Base-by-base conservation (phyloP, 1,284 basidiomycete species). In the Apiotrichum sp. region DNA sequence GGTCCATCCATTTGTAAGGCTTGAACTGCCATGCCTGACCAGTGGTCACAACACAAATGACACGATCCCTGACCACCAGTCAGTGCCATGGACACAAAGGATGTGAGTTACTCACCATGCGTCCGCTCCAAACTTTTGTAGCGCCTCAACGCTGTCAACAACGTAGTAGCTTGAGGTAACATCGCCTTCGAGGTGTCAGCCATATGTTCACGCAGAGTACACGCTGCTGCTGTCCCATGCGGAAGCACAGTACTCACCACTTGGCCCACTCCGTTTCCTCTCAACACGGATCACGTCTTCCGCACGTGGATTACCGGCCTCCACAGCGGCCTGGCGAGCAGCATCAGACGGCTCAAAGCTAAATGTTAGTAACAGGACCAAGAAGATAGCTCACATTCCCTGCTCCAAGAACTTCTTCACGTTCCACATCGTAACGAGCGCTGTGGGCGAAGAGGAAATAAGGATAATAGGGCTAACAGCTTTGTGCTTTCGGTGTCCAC, bases 11-110 rank as follows among this genome's bases (percentile, higher is more conserved):
- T 72, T 92, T 92, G 78, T 98, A 98, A 34, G 88, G 86, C 63
- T 87, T 83, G 78, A 98, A 98, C 74, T 98, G 95, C 95, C 95
- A 98, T 49, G 87, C 86, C 67, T 98, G 95, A 2, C 95, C 95
- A 0, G 92, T 98, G 1, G 95, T 98, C 82, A 97, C 87, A 10
- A 98, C 95, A 64, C 91, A 95, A 4, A 97, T 86, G 5, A 98
- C 96, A 31, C 95, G 83, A 59, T 95, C 90, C 82, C 82, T 80
- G 59, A 36, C 7, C 3, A 14, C 62, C 47, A 59, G 57, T 38
- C 7, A 8, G 13, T 38, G 36, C 36, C 36, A n/a, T 10, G 9
- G 8, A 6, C 6, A 6, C 8, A 13, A 41, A 14, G 9, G 40
- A 41, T 6, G 8, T 14, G 11, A 14, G 40, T n/a, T 16, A 63